A percentile compares a stretch with the other conserved stretches of the same genome.
Evolutionary conservation across 75 land plant species (phyloP).

Genomic region (Pinus albicaulis): DNA sequence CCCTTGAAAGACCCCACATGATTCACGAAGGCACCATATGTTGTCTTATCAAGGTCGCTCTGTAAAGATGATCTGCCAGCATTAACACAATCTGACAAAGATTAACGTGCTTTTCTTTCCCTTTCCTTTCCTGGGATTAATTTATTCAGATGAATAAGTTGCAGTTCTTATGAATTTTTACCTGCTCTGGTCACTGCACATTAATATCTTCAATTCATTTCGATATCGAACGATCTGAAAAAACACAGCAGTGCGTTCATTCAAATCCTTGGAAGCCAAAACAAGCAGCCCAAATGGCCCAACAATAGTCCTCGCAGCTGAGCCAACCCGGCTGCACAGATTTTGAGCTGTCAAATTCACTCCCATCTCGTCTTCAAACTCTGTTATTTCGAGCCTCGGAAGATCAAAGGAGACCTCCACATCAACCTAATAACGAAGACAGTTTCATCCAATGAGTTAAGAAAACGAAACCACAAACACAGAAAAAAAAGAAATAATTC

Average conservation of each 20-base stretch:
- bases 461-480: no score
- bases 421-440: background rate
- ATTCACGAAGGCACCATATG: constrained; percentile 30
- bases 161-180: background rate
- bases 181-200: constrained; percentile 46
- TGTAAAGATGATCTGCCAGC: constrained; percentile 26
- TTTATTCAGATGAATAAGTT: background rate
- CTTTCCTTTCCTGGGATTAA: background rate
- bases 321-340: constrained; percentile 21
- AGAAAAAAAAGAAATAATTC: no score
- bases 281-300: constrained; percentile 44
- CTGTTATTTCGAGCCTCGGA: background rate
- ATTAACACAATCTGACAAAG: background rate
- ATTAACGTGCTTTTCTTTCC: background rate
- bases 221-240: constrained; percentile 9
- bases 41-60: constrained; percentile 25
- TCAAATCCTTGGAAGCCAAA: constrained; percentile 28
- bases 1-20: constrained; percentile 7
- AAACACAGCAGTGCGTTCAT: constrained; percentile 33
- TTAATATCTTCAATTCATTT: constrained; percentile 11
- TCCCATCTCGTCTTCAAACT: background rate
- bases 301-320: background rate
- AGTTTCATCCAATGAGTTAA: background rate
- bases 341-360: constrained; percentile 1
- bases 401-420: background rate